phyloP scores from a whole-genome alignment of 768 basidiomycete genomes.

The Brasilioporus rufonigricans region DNA sequence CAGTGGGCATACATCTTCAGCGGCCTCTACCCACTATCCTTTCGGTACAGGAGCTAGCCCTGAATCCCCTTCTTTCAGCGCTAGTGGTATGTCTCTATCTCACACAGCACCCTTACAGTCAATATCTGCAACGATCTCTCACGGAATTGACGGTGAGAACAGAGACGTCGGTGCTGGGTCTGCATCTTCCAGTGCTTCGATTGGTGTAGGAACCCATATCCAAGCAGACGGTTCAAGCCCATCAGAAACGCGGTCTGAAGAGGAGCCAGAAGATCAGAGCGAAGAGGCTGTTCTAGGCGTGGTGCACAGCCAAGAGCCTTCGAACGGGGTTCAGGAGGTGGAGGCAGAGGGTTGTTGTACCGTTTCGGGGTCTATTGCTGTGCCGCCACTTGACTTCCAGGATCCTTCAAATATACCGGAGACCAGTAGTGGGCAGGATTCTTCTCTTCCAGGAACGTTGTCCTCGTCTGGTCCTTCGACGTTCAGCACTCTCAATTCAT shows the following conservation, averaged over 20 bases:
- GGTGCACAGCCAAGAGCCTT: slow-evolving; percentile 22
- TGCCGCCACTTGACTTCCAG: slow-evolving; percentile 19
- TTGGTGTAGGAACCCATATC: background rate
- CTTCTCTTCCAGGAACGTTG: slow-evolving; percentile 15
- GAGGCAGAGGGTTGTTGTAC: slow-evolving; percentile 16
- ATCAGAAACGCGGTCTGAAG: slow-evolving; percentile 3
- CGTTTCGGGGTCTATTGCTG: slow-evolving; percentile 24
- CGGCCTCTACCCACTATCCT: slow-evolving; percentile 19
- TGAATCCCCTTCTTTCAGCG: slow-evolving; percentile 3
- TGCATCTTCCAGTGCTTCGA: slow-evolving; percentile 3
- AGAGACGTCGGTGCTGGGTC: background rate
- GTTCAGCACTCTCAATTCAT: slow-evolving; percentile 5
- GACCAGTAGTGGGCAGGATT: slow-evolving; percentile 5
- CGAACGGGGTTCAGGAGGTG: slow-evolving; percentile 16
- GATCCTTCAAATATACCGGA: slow-evolving; percentile 24
- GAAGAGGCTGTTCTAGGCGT: slow-evolving; percentile 16
- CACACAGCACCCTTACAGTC: slow-evolving; percentile 4
- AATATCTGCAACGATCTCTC: slow-evolving; percentile 10
- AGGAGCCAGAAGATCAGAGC: slow-evolving; percentile 1
- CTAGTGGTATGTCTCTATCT: background rate
- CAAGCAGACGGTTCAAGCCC: background rate
- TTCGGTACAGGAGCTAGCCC: slow-evolving; percentile 3
- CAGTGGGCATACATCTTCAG: slow-evolving; percentile 28
- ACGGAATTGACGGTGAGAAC: background rate
- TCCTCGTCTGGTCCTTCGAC: slow-evolving; percentile 7